Conservation (phyloP, 495 filamentous ascomycete species). For the Aspergillus egyptiacus region DNA sequence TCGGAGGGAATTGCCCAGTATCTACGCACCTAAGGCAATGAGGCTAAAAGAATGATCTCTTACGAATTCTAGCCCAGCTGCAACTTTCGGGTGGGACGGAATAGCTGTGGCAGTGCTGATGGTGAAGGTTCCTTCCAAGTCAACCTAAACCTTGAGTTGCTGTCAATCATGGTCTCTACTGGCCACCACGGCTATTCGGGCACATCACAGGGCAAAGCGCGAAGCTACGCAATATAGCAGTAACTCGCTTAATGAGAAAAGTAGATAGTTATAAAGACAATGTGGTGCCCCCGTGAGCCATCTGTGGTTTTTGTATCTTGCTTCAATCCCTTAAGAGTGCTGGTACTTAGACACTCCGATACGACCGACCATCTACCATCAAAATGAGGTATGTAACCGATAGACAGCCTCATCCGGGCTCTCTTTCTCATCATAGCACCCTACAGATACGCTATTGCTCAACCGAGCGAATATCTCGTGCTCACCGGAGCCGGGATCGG, state of each 20-base stretch:
- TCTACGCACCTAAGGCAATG: too few species aligned
- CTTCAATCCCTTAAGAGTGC: too few species aligned
- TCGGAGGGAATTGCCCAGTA: background rate
- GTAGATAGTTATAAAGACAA: background rate
- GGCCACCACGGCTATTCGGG: background rate
- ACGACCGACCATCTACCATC: background rate
- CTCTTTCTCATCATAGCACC: background rate
- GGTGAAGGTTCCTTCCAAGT: slow-evolving; percentile 3
- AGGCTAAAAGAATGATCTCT: too few species aligned
- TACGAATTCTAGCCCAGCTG: background rate
- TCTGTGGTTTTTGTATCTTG: background rate
- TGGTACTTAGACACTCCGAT: background rate
- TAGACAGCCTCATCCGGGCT: background rate
- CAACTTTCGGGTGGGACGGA: background rate
- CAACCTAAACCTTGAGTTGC: too few species aligned
- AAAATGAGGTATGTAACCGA: slow-evolving; percentile 10
- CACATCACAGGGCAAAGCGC: background rate
- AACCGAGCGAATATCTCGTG: slow-evolving; percentile 61
- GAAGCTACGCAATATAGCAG: too few species aligned
- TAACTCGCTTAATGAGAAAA: too few species aligned
- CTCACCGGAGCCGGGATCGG: slow-evolving; percentile 71
- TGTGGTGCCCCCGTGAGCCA: too few species aligned
- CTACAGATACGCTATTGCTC: slow-evolving; percentile 28
- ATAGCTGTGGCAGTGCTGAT: background rate
- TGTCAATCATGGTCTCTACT: background rate